phyloP scores from a whole-genome alignment of 2,329 filamentous ascomycete genomes.

The Remersonia thermophila region DNA sequence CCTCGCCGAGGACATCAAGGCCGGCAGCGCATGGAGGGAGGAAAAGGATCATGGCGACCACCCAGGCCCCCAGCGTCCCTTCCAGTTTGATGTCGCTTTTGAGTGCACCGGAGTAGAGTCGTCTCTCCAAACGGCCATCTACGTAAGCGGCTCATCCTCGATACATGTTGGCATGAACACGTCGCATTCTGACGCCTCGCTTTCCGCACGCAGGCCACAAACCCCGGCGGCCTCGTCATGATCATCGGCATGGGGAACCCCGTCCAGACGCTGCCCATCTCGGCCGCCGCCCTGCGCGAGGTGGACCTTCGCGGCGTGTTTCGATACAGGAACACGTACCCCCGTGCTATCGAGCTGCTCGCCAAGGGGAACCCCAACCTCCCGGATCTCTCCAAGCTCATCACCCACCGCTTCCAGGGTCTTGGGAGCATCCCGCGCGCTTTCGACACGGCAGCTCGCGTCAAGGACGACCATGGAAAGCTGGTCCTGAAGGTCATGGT shows the following conservation, averaged over 20 bases:
- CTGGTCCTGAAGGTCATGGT: conserved; percentile 57
- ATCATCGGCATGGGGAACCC: conserved; percentile 64
- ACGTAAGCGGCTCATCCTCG: no score
- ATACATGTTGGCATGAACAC: background rate
- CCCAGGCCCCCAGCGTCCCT: no score
- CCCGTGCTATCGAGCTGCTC: conserved; percentile 38
- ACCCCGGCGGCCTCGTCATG: conserved; percentile 56
- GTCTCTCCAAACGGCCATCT: conserved; percentile 64
- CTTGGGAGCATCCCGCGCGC: conserved; percentile 51
- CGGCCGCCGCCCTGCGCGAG: conserved; percentile 55
- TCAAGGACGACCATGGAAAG: conserved; percentile 55
- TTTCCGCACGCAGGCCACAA: conserved; percentile 35
- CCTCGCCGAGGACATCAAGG: conserved; percentile 33
- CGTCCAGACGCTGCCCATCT: conserved; percentile 56
- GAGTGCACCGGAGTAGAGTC: conserved; percentile 71
- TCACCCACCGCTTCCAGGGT: conserved; percentile 59
- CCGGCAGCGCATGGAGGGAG: conserved; percentile 19
- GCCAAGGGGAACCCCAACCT: conserved; percentile 35
- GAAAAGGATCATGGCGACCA: conserved; percentile 45
- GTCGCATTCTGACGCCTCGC: no score
- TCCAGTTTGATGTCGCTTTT: conserved; percentile 51
- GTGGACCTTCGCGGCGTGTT: conserved; percentile 62
- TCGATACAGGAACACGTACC: conserved; percentile 65
- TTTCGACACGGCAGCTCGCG: conserved; percentile 60
- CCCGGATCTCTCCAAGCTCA: conserved; percentile 53